Evolutionary conservation across 352 stramenopile species (phyloP), one percentile per base, ranked within the genome.

Genomic region (Globisporangium iwayamae): DNA sequence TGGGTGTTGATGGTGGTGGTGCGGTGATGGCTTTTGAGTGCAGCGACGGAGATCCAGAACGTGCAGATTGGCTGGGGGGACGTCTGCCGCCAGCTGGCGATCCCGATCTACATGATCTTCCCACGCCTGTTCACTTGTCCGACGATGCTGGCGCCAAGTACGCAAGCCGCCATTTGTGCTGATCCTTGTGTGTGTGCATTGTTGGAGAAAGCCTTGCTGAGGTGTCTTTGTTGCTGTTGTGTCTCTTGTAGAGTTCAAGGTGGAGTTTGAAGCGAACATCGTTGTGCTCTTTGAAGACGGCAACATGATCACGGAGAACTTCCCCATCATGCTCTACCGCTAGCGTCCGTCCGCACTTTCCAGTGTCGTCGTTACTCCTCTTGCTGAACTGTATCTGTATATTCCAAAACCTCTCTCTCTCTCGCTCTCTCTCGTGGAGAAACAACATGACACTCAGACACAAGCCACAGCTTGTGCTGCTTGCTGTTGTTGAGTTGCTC

Each of bases 91-190:
- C 81, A 94, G 75, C 79, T 98, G 53, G 74, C 80, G 28, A 96
- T 98, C 52, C 93, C 93, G 6, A 96, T 98, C 63, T 97, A 98
- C 81, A 98, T 98, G 90, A 93, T 97, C 58, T 96, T 98, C 53
- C 93, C 93, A 0, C 79, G 92, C 4, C 76, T 97, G 22, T 97
- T 98, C 64, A 97, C 91, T 0, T 98, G 91, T 58, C 91, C 93
- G 10, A 94, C 90, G n/a, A 94, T 96, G 82, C 68, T 92, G 57
- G 92, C 85, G 14, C 74, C 83, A 32, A 67, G 84, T 92, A 66
- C 34, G 74, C 66, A 54, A 2, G 34, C 22, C 5, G 34, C 32
- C 11, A 16, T 34, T 28, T 9, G 2, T 25, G 3, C 10, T 38
- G 10, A 45, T 18, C 34, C 4, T 36, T 54, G 20, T 45, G 39